Base-by-base conservation (phyloP, 208 protist genomes). In the Crithidia acanthocephali region DNA sequence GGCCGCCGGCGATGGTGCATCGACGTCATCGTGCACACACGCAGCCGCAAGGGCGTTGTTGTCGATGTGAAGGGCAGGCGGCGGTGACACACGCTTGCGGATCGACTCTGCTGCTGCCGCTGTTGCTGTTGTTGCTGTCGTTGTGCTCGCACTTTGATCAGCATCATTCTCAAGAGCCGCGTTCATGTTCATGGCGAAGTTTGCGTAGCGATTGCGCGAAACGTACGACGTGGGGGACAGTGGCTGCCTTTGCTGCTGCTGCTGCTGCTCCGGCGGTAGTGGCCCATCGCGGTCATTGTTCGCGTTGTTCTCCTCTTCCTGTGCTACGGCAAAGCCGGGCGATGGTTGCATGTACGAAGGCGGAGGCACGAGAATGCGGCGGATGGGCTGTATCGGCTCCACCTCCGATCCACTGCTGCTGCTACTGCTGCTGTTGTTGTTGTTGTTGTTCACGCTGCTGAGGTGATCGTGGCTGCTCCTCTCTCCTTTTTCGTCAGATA, bases 371-470 rank as follows among this genome's bases (percentile, higher is more conserved):
- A 58, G 27, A 6, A 70, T 58, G 55, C 72, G 79, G 22, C 67
- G 53, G n/a, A 84, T 72, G 13, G 79, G 79, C 45, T 84, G 79
- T 6, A 78, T 27, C 18, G 79, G 79, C 45, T 84, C 79, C 53
- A 78, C 74, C 0, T 72, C 32, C n/a, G 51, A 10, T 7, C 68
- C 52, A 48, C 30, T 33, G 42, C 55, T 68, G 56, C 58, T 40
- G 56, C 47, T 61, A 22, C 11, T 11, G 35, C 30, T 65, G 9
- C 16, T 66, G 47, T 11, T n/a, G 47, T 50, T 68, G 48, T n/a
- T 16, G 18, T 22, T 52, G 28, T 42, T 27, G 6, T 40, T 35
- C 37, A 8, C 7, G 7, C 37, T 44, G 37, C 37, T 44, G 37
- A 13, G 13, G 37, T 44, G 37, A 13, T 44, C 9, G 37, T 44